These are phyloP conservation scores for Fonsecaea pedrosoi DNA, from an alignment of 2,329 filamentous ascomycete genomes.

Conservation along the genomic window DNA sequence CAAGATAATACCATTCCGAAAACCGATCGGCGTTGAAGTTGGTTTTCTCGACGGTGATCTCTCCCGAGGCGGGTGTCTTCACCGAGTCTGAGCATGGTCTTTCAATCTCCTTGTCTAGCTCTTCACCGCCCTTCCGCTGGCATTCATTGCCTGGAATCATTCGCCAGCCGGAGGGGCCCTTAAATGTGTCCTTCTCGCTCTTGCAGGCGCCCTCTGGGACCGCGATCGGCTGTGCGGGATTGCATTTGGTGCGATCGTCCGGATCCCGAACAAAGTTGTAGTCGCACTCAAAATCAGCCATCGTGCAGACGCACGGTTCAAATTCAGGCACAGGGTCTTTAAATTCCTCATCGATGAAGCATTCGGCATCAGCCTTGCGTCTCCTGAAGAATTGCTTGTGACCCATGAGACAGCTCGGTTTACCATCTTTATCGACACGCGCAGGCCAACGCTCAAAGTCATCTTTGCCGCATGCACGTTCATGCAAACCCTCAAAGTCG, in stretches of 20 bases:
- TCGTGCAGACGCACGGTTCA: constrained; percentile 79
- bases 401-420: constrained; percentile 92
- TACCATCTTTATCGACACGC: constrained; percentile 76
- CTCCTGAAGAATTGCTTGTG: constrained; percentile 87
- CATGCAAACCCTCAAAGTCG: constrained; percentile 82
- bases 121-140: constrained; percentile 63
- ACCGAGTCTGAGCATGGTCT: constrained; percentile 73
- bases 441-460: constrained; percentile 92
- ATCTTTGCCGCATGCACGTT: constrained; percentile 74
- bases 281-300: constrained; percentile 92
- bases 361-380: constrained; percentile 85
- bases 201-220: constrained; percentile 77
- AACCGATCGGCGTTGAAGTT: constrained; percentile 68
- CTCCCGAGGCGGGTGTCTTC: constrained; percentile 64
- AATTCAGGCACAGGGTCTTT: constrained; percentile 74
- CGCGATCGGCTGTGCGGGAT: constrained; percentile 62
- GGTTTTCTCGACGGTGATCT: constrained; percentile 67
- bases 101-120: constrained; percentile 76
- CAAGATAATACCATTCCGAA: constrained; percentile 74
- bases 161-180: constrained; percentile 87
- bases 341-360: constrained; percentile 87
- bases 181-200: constrained; percentile 74
- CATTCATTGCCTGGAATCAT: constrained; percentile 86
- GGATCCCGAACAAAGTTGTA: constrained; percentile 78
- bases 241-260: constrained; percentile 72